These are phyloP conservation scores for Eudorina sp. DNA, from an alignment of 139 green algal genomes.

Conservation along the genomic window DNA sequence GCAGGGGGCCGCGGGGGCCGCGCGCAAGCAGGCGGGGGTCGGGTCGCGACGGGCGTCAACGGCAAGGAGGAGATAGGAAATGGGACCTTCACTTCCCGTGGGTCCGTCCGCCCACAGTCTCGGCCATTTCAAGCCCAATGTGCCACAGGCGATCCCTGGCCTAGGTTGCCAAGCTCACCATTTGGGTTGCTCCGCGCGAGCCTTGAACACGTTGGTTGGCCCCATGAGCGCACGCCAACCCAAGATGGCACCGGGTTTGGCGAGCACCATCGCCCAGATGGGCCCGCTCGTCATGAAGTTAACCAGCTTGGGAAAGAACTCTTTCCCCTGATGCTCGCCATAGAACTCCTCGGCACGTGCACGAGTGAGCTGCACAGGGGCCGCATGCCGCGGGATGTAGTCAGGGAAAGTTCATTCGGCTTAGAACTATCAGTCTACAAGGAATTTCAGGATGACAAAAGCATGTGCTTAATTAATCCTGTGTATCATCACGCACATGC, in stretches of 20 bases:
- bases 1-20: neutral
- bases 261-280: constrained; percentile 79
- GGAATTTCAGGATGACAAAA: too few species aligned
- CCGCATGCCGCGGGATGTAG: constrained; percentile 14
- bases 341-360: constrained; percentile 85
- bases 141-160: too few species aligned
- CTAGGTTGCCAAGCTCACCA: too few species aligned
- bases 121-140: too few species aligned
- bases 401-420: neutral
- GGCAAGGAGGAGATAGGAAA: too few species aligned
- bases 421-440: too few species aligned
- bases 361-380: constrained; percentile 67
- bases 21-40: too few species aligned
- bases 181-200: constrained; percentile 66
- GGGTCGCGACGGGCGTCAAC: too few species aligned
- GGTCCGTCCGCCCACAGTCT: too few species aligned
- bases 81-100: too few species aligned
- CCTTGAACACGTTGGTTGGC: constrained; percentile 79
- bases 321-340: constrained; percentile 83
- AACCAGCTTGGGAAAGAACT: constrained; percentile 81
- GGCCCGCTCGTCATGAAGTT: constrained; percentile 87
- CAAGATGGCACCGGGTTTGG: constrained; percentile 75
- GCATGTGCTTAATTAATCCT: too few species aligned
- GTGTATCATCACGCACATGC: too few species aligned
- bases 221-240: constrained; percentile 84